Base-by-base conservation (phyloP, 257 asterid species). In the Leonotis leonurus region DNA sequence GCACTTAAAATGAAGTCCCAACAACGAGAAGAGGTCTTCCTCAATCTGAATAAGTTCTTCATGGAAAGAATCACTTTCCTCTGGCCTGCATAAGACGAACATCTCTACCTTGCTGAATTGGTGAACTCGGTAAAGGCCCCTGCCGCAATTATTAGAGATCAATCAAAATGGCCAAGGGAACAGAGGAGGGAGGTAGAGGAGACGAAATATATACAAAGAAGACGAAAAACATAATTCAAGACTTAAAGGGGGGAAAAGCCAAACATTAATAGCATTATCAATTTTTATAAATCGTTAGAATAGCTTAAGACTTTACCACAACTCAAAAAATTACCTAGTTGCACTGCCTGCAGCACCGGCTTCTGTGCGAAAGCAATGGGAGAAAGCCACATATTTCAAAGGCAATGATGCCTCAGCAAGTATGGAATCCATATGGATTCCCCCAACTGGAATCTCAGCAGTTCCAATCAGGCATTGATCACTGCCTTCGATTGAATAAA, bases 51-150 rank as follows among this genome's bases (percentile, higher is more conserved):
- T 85, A 44, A 89, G 94, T 67, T 93, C 90, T 65, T 85, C 77
- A 25, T 79, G 97, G 78, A 77, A 89, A 33, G 79, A 69, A 73
- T 83, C 66, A 44, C 99, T 89, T 56, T 93, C 97, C 65, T 89
- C 95, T 0, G 95, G 96, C 61, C 80, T 78, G 87, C 99, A 93
- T 14, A 89, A 66, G 51, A 93, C 59, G 78, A 93, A 93, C 97
- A 93, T 89, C 81, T 93, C 97, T 69, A 89, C 99, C 86, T 93
- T 93, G 87, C 99, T 89, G 70, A 89, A 93, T 74, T 89, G 97
- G 79, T 93, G 97, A 63, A 93, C 97, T 77, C 96, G 86, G 67
- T 89, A 93, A 49, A 93, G 96, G 48, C 97, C 96, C 86, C 96
- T 93, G 86, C 66, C 62, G 76, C 69, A 36, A 62, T 64, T 9